Evolutionary conservation across 345 rosid genomes (phyloP), one percentile per base, ranked within the genome.

Genomic region (Orychophragmus violaceus): DNA sequence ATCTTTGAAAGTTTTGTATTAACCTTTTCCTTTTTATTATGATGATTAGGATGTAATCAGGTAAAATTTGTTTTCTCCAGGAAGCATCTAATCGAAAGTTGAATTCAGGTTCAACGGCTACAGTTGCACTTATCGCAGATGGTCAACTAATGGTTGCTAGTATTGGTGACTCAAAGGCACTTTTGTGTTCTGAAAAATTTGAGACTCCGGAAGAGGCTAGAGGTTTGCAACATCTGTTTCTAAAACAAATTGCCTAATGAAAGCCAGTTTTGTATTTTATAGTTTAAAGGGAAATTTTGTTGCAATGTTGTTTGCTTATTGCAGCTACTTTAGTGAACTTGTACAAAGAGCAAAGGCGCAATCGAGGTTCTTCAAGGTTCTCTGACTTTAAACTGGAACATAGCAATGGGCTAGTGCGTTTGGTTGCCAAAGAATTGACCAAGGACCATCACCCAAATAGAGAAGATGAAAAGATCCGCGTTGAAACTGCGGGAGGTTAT

Each of bases 161-260:
- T 62, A 64, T 92, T 66, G 98, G 98, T 52, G 98, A 92, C 65
- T 92, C 98, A 19, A 92, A 92, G 82, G 98, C 98, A 37, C 76
- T 89, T 71, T 68, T 92, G 62, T 92, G 98, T 80, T 87, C 96
- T 19, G 89, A 92, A 79, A 82, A 77, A n/a, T 82, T 83, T 75
- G 88, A 77, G 75, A 82, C 91, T 54, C 88, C 93, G 23, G 82
- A 78, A 59, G 88, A 89, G 68, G 98, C 91, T 28, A 89, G 81
- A 87, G 96, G 98, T 92, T 33, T 39, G 82, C 66, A 62, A 44
- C 33, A 64, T 67, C 25, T 69, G 36, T 57, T 59, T 52, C 58
- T 61, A 37, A 5, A 58, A 32, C 62, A 29, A 62, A 11, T 0
- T 22, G 45, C 32, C 57, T 45, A 37, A 25, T 29, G 17, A 35